phyloP scores from a whole-genome alignment of 805 yeast species.

The Saturnispora bothae region DNA sequence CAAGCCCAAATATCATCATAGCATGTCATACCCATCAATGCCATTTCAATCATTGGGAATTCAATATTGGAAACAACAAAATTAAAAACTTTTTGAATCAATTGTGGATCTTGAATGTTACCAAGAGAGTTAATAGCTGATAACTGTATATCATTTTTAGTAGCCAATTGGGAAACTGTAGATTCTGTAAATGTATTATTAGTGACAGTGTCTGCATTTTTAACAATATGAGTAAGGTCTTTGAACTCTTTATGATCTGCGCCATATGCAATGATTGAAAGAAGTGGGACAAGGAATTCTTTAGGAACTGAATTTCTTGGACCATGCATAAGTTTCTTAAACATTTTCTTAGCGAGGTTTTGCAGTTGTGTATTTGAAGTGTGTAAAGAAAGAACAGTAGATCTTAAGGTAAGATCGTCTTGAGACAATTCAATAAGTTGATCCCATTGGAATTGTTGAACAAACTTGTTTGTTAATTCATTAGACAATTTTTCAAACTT shows the following conservation, averaged over 20 bases:
- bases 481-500: slow-evolving; percentile 16
- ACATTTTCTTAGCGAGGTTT: slow-evolving; percentile 30
- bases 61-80: slow-evolving; percentile 49
- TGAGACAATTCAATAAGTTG: slow-evolving; percentile 18
- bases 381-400: slow-evolving; percentile 33
- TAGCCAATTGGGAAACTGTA: slow-evolving; percentile 8
- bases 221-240: slow-evolving; percentile 42
- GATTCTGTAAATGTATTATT: slow-evolving; percentile 24
- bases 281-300: slow-evolving; percentile 35
- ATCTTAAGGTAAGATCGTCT: slow-evolving; percentile 36
- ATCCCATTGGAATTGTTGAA: slow-evolving; percentile 31
- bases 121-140: slow-evolving; percentile 48
- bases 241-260: slow-evolving; percentile 44
- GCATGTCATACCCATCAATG: slow-evolving; percentile 31
- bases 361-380: slow-evolving; percentile 21
- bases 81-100: slow-evolving; percentile 44
- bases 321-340: slow-evolving; percentile 43
- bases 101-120: slow-evolving; percentile 33
- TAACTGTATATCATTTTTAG: slow-evolving; percentile 36
- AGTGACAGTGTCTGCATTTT: slow-evolving; percentile 37
- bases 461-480: slow-evolving; percentile 14
- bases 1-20: slow-evolving; percentile 40
- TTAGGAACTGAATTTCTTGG: slow-evolving; percentile 42
- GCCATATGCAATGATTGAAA: slow-evolving; percentile 22
- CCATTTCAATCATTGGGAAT: slow-evolving; percentile 42